Evolutionary conservation across 345 rosid genomes (phyloP), one percentile per base, ranked within the genome.

Genomic region (Dipteronia sinensis): DNA sequence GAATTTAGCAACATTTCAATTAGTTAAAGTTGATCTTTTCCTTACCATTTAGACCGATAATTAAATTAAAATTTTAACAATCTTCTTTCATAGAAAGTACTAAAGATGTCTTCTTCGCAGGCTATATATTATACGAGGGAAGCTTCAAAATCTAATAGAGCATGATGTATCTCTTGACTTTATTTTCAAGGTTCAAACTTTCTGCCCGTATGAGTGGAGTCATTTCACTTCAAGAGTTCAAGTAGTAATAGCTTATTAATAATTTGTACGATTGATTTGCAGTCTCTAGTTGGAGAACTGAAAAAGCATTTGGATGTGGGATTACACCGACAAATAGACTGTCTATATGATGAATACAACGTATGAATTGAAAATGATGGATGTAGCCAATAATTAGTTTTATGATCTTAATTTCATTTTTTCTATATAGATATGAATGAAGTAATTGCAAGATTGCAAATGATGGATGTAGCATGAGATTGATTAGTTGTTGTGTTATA

Each of bases 61-160:
- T 27, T 27, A 27, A 38, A 38, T 38, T 3, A 1, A 38, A 38
- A 3, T 38, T 38, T 66, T 34, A 12, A 0, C 53, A 31, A 25
- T 58, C 2, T 38, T 38, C 4, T 6, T 38, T 27, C 27, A 27
- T 27, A 27, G 46, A 6, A 49, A 11, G 25, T 11, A 34, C n/a
- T 49, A 17, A 12, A 34, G 12, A 38, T 64, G 11, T 22, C 25
- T 69, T 55, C 7, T 61, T 56, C 17, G 7, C 87, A 89, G 94
- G 88, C 78, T 90, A 42, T 90, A 85, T 76, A 76, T 82, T 10
- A 86, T 90, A 74, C 87, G 88, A 0, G 87, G 88, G 56, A 86
- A 86, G 83, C 90, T 89, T 73, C 89, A 84, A 70, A 86, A 72
- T 66, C 87, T 90, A 20, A 85, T 82, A 44, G 92, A 89, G 80